Evolutionary conservation across 208 protist species (phyloP), one percentile per base, ranked within the genome.

Genomic region (Crithidia mellificae): DNA sequence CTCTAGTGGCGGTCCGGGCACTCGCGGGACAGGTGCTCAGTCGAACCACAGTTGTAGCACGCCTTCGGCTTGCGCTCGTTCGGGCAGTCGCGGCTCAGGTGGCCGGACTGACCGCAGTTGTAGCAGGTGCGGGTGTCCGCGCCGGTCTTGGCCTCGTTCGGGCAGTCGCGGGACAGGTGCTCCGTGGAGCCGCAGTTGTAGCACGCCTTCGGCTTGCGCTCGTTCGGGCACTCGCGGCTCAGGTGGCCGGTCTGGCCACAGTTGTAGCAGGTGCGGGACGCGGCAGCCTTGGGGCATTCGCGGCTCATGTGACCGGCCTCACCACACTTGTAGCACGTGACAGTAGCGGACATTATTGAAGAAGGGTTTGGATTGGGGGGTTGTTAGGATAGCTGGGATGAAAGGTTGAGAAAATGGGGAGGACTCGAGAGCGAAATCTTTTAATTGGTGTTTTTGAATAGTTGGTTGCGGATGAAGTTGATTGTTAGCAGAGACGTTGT

Each of bases 21-120:
- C 32, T 92, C 85, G 68, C 84, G 78, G 52, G 70, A 66, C 53
- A 92, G 51, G 78, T 95, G 90, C 41, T 84, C 90, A 34, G 84
- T 71, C 66, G 88, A 27, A 30, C 83, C 79, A 71, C 90, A 95
- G 68, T 80, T 78, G 81, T 92, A 84, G 78, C 88, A 93, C 14
- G 71, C 68, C 64, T 74, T 57, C 24, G 53, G 64, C 58, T 59
- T 63, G 67, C 73, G 71, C 53, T 74, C 74, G 50, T 75, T 75
- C 36, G 85, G 78, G 80, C 85, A 90, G 54, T 90, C 83, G 59
- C 77, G 70, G 81, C 85, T 68, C 66, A 91, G 49, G 76, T 91
- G 85, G 34, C 80, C 85, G 32, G 81, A 17, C 63, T 83, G 49
- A 25, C 77, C 71, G 65, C 84, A 90, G 56, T 78, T 79, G 83